Base-by-base conservation (phyloP, 2,329 filamentous ascomycete species). In the Madurella mycetomatis region DNA sequence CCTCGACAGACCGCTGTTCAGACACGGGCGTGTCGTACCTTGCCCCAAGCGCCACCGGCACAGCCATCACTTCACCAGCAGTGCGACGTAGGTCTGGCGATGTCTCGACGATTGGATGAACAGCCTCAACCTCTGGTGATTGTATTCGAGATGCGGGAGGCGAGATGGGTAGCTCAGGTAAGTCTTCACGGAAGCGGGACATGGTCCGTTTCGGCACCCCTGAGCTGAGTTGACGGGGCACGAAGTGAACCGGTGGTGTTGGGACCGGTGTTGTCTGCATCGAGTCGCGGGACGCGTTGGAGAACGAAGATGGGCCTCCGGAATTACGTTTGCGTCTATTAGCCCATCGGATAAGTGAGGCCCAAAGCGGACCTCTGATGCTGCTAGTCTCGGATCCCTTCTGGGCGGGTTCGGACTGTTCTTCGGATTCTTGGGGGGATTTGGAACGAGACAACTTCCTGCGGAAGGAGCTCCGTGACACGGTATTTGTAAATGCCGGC, bases 131-230 rank as follows among this genome's bases (percentile, higher is more conserved):
- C 62, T 91, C 88, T 1, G 89, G 89, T 0, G 90, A 92, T 58
- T 90, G 87, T 25, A 92, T 75, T 25, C 88, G 81, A 1, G 91
- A 95, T 58, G 90, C 87, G 9, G 91, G 89, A 9, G 90, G 90
- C n/a, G 91, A 94, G 12, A 92, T 71, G 1, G 90, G 88, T 49
- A 90, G 80, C 66, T 96, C 92, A 4, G 91, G 92, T 12, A 96
- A 78, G 65, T 96, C 91, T 73, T 97, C 92, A 47, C 88, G 83
- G 73, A 97, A 97, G 53, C 90, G 92, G 39, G 92, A 96, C 70
- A 89, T 86, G 4, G 90, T 94, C 53, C 92, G 84, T 64, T 88
- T 87, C 5, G 90, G 87, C 5, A 85, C 67, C 8, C 71, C 72
- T 12, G 73, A 68, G 60, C 72, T 75, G 8, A 70, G 52, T 47